phyloP scores from a whole-genome alignment of 2,329 filamentous ascomycete genomes.

The Sporothrix brasiliensis region DNA sequence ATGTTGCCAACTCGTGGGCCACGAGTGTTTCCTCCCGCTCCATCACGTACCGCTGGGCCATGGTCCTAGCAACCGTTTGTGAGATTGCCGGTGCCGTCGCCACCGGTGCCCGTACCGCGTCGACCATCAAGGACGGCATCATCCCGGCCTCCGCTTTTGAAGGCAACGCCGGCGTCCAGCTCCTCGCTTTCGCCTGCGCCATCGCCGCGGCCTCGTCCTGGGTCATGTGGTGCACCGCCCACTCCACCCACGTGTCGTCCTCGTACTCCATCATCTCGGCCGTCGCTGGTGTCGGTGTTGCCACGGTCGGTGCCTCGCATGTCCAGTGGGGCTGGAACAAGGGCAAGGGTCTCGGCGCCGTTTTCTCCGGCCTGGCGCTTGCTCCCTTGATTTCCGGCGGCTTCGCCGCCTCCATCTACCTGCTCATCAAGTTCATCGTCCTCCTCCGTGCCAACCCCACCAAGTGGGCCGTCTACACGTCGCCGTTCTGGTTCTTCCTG shows the following conservation, averaged over 20 bases:
- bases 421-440: slow-evolving; percentile 71
- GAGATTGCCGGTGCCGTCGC: slow-evolving; percentile 69
- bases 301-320: slow-evolving; percentile 61
- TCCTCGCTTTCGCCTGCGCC: slow-evolving; percentile 68
- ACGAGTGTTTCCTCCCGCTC: slow-evolving; percentile 81
- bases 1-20: slow-evolving; percentile 84
- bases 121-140: slow-evolving; percentile 79
- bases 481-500: slow-evolving; percentile 77
- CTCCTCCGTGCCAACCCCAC: slow-evolving; percentile 72
- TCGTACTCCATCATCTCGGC: slow-evolving; percentile 72
- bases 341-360: slow-evolving; percentile 70
- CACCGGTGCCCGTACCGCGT: slow-evolving; percentile 69
- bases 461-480: slow-evolving; percentile 71
- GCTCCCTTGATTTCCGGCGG: slow-evolving; percentile 67
- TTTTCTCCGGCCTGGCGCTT: slow-evolving; percentile 72
- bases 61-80: slow-evolving; percentile 67
- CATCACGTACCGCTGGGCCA: slow-evolving; percentile 69
- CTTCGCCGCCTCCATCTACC: slow-evolving; percentile 70
- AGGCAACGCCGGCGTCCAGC: slow-evolving; percentile 65
- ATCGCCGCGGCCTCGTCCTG: slow-evolving; percentile 67
- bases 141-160: slow-evolving; percentile 63
- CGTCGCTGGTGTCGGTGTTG: slow-evolving; percentile 70
- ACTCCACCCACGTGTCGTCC: slow-evolving; percentile 73
- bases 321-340: slow-evolving; percentile 72
- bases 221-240: slow-evolving; percentile 79